Conservation (phyloP, 257 asterid genomes). For the Salvia splendens region DNA sequence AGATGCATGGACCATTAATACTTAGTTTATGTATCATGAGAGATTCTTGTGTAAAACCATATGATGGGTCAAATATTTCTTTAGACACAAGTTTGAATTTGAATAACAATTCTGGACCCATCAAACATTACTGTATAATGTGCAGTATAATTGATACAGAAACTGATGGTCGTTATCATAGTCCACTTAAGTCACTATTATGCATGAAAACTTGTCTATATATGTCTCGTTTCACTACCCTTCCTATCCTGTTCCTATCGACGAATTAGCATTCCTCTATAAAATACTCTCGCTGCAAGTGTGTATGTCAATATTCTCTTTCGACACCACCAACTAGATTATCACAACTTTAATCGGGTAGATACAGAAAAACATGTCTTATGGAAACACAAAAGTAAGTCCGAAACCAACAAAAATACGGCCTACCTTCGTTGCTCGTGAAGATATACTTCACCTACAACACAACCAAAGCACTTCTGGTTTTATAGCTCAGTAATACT, state of each 20-base stretch:
- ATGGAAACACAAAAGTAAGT: not conserved
- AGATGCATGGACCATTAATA: slow-evolving; percentile 24
- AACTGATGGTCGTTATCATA: slow-evolving; percentile 8
- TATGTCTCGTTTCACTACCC: not conserved
- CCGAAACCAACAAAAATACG: not conserved
- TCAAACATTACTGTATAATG: no score
- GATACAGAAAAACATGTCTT: not conserved
- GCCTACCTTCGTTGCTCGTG: not conserved
- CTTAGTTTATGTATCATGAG: not conserved
- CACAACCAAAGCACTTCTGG: slow-evolving; percentile 33
- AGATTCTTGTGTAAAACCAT: not conserved
- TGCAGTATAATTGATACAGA: not conserved
- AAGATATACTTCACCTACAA: not conserved
- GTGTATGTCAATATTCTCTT: not conserved
- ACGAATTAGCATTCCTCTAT: not conserved
- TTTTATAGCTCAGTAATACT: no score
- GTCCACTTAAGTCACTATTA: slow-evolving; percentile 27
- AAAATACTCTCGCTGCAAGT: no score
- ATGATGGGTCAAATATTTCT: no score
- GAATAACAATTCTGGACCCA: no score
- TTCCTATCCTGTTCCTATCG: not conserved
- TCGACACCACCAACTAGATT: not conserved
- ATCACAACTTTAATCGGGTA: not conserved
- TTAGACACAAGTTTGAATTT: no score
- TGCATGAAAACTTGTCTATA: not conserved